phyloP scores from a whole-genome alignment of 768 basidiomycete genomes.

The Tubosaeta sp. region DNA sequence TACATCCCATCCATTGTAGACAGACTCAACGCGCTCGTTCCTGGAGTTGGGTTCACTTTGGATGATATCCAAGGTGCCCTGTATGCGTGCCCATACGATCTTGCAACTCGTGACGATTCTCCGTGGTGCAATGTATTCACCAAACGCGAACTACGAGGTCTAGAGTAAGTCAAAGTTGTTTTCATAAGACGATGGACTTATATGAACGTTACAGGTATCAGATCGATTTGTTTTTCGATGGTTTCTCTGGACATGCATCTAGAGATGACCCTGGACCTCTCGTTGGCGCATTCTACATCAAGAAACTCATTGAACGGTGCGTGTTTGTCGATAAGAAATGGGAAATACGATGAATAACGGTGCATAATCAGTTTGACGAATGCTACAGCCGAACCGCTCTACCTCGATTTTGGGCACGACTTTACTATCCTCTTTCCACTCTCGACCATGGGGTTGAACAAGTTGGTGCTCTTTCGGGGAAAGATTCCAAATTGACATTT shows the following conservation, averaged over 20 bases:
- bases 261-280: conserved; percentile 29
- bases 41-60: conserved; percentile 29
- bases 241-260: conserved; percentile 29
- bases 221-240: conserved; percentile 33
- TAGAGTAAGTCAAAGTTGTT: conserved; percentile 31
- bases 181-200: neutral
- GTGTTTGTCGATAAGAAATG: neutral
- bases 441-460: conserved; percentile 35
- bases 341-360: neutral
- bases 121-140: conserved; percentile 42
- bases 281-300: conserved; percentile 36
- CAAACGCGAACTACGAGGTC: conserved; percentile 28
- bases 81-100: conserved; percentile 40
- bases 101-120: conserved; percentile 32
- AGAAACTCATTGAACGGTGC: conserved; percentile 37
- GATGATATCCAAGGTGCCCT: conserved; percentile 36
- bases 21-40: conserved; percentile 34
- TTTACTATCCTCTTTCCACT: conserved; percentile 35
- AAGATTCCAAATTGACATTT: neutral
- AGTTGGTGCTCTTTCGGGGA: conserved; percentile 18
- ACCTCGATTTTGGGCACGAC: conserved; percentile 43
- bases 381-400: conserved; percentile 22
- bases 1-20: conserved; percentile 36
- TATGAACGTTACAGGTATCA: conserved; percentile 28
- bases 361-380: conserved; percentile 28